These are phyloP conservation scores for Chamaecrista fasciculata DNA, from an alignment of 306 rosid genomes.

Conservation along the genomic window DNA sequence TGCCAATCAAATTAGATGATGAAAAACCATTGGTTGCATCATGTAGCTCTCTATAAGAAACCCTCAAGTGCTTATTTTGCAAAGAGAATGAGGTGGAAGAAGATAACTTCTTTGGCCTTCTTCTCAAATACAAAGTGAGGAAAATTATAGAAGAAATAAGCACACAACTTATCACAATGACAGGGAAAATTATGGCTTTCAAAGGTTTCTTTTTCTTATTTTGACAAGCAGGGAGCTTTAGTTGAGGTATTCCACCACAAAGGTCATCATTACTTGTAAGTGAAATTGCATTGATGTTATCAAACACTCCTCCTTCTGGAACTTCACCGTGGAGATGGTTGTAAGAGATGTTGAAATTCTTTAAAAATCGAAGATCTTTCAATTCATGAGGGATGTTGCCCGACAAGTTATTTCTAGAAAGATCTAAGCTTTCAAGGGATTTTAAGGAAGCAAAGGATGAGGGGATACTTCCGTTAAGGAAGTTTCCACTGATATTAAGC, in stretches of 20 bases:
- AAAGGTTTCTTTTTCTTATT: slow-evolving; percentile 5
- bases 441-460: background rate
- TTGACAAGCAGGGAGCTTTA: slow-evolving; percentile 21
- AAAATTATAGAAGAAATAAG: background rate
- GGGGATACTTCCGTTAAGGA: slow-evolving; percentile 29
- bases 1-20: slow-evolving; percentile 32
- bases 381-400: slow-evolving; percentile 22
- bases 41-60: slow-evolving; percentile 39
- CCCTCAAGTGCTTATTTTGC: background rate
- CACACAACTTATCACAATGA: background rate
- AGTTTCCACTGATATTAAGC: background rate
- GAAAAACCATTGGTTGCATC: slow-evolving; percentile 46
- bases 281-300: slow-evolving; percentile 12
- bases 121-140: background rate
- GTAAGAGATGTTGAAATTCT: slow-evolving; percentile 31
- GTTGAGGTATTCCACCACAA: slow-evolving; percentile 39
- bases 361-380: background rate
- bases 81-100: background rate
- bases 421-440: slow-evolving; percentile 23
- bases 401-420: slow-evolving; percentile 37
- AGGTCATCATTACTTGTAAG: slow-evolving; percentile 29
- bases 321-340: slow-evolving; percentile 41
- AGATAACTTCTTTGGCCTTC: background rate
- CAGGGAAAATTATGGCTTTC: background rate
- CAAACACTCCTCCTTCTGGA: slow-evolving; percentile 35